These are phyloP conservation scores for Erysimum cheiranthoides DNA, from an alignment of 345 rosid species.

Conservation along the genomic window DNA sequence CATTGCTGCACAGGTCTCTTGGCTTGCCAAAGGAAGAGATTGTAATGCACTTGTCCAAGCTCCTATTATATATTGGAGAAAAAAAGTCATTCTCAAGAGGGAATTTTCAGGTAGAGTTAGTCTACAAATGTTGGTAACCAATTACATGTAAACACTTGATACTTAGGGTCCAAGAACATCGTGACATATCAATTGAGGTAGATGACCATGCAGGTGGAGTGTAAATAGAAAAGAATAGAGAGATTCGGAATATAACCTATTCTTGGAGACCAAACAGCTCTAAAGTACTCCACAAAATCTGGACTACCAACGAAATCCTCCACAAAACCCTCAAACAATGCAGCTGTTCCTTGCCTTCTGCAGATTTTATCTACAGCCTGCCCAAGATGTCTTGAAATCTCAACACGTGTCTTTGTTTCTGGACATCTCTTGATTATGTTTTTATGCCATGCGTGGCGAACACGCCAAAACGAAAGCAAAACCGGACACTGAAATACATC, in stretches of 20 bases:
- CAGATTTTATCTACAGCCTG: conserved; percentile 66
- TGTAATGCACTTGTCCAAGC: conserved; percentile 65
- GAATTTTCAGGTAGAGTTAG: not conserved
- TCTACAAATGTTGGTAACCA: not conserved
- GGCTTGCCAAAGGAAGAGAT: conserved; percentile 82
- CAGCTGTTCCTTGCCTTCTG: conserved; percentile 58
- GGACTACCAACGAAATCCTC: conserved; percentile 65
- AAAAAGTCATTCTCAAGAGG: conserved; percentile 21
- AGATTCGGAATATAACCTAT: conserved; percentile 55
- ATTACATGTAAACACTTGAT: not conserved
- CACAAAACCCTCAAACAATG: conserved; percentile 60
- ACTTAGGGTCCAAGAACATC: not conserved
- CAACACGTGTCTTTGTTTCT: conserved; percentile 60
- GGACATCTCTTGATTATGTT: conserved; percentile 81
- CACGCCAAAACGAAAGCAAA: conserved; percentile 84
- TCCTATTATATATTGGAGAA: conserved; percentile 50
- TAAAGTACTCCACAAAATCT: conserved; percentile 84
- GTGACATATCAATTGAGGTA: not conserved
- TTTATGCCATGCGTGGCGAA: conserved; percentile 89
- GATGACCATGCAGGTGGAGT: not conserved
- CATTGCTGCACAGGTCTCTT: conserved; percentile 85
- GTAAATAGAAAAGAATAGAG: conserved; percentile 6
- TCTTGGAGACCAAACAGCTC: conserved; percentile 83
- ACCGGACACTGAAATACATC: conserved; percentile 94
- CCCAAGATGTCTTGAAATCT: conserved; percentile 70